These are phyloP conservation scores for Scleroderma citrinum DNA, from an alignment of 768 basidiomycete genomes.

Conservation along the genomic window DNA sequence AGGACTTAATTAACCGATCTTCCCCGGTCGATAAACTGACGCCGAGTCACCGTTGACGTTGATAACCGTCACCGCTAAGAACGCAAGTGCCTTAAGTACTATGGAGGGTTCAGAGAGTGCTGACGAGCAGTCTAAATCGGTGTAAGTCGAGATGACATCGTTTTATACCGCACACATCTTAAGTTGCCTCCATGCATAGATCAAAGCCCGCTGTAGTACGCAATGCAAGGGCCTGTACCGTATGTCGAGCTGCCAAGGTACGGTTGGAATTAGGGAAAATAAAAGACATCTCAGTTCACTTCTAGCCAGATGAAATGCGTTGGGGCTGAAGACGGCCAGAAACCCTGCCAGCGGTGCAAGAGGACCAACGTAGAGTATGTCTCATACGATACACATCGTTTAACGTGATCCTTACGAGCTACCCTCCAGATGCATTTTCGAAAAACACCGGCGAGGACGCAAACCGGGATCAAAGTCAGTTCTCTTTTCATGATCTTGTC, in stretches of 20 bases:
- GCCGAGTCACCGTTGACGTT: constrained; percentile 35
- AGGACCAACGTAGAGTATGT: constrained; percentile 72
- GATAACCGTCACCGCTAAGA: constrained; percentile 28
- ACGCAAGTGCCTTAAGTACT: constrained; percentile 9
- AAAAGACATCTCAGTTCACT: constrained; percentile 8
- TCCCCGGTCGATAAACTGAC: constrained; percentile 37
- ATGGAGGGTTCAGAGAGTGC: constrained; percentile 24
- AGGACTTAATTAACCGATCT: constrained; percentile 36
- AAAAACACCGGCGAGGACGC: constrained; percentile 83
- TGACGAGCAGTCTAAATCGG: constrained; percentile 27
- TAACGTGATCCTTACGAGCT: constrained; percentile 12
- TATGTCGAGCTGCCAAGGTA: constrained; percentile 82
- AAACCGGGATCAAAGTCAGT: constrained; percentile 86
- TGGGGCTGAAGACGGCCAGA: constrained; percentile 78
- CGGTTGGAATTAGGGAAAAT: constrained; percentile 10
- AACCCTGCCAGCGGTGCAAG: constrained; percentile 78
- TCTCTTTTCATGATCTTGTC: constrained; percentile 5
- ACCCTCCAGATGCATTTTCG: constrained; percentile 64
- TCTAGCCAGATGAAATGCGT: constrained; percentile 79
- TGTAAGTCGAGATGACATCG: constrained; percentile 13
- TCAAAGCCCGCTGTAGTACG: constrained; percentile 40
- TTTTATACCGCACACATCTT: constrained; percentile 8
- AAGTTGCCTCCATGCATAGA: constrained; percentile 16
- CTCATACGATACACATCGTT: constrained; percentile 6
- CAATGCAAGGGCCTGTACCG: constrained; percentile 68